phyloP scores from a whole-genome alignment of 1,284 basidiomycete genomes.

The Leccinum pachyderme region DNA sequence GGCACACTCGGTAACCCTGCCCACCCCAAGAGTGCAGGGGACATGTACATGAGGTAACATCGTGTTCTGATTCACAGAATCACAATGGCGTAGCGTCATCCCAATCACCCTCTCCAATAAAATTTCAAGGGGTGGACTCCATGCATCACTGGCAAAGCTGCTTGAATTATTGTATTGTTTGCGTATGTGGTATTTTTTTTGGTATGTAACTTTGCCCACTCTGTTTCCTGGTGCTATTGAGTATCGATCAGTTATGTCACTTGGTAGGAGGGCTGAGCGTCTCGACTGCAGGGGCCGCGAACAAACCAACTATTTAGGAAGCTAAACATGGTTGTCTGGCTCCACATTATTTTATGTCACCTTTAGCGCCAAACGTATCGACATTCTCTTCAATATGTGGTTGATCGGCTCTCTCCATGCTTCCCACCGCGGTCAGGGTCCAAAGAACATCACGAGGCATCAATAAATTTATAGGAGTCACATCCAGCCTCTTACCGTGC shows the following conservation, averaged over 20 bases:
- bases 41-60: not conserved
- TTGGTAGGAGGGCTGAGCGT: not conserved
- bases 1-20: not conserved
- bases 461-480: not conserved
- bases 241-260: not conserved
- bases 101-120: not conserved
- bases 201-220: not conserved
- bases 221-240: not conserved
- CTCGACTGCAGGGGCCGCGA: not conserved
- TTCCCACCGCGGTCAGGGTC: not conserved
- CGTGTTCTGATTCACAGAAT: not conserved
- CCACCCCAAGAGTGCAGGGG: not conserved
- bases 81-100: not conserved
- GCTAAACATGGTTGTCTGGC: not conserved
- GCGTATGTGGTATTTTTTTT: not conserved
- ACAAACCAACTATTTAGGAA: not conserved
- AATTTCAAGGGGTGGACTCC: not conserved
- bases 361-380: too few relatives aligned
- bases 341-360: not conserved
- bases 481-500: not conserved
- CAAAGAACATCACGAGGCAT: not conserved
- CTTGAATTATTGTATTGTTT: not conserved
- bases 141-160: not conserved
- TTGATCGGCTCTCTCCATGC: not conserved
- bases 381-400: not conserved